phyloP scores from a whole-genome alignment of 2,329 filamentous ascomycete species.

The Helotiales sp. region DNA sequence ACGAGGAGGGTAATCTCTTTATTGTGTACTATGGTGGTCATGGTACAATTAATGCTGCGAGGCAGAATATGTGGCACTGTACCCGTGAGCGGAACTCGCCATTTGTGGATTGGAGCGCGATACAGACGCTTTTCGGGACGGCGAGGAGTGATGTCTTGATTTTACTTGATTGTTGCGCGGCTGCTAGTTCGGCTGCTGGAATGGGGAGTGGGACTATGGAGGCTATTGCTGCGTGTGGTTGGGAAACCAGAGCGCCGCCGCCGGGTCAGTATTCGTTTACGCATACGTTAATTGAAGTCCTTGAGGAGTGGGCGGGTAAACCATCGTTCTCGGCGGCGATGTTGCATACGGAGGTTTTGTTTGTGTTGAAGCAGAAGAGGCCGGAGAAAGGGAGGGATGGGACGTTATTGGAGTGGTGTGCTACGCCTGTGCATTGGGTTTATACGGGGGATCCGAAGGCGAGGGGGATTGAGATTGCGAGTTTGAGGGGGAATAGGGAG shows the following conservation, averaged over 20 bases:
- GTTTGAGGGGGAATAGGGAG: constrained; percentile 25
- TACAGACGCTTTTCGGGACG: constrained; percentile 47
- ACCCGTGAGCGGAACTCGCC: constrained; percentile 9
- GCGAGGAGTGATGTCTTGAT: constrained; percentile 26
- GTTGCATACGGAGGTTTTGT: constrained; percentile 64
- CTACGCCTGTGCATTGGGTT: constrained; percentile 66
- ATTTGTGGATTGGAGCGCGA: constrained; percentile 58
- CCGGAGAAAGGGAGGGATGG: constrained; percentile 60
- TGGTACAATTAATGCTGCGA: constrained; percentile 58
- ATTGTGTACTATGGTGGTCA: constrained; percentile 65
- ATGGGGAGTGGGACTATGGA: constrained; percentile 64
- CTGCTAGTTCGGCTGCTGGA: constrained; percentile 63
- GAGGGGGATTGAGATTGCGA: constrained; percentile 61
- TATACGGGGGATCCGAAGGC: constrained; percentile 65
- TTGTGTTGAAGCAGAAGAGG: constrained; percentile 63
- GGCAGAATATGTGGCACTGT: constrained; percentile 30
- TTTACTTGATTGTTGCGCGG: constrained; percentile 39
- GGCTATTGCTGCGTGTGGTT: constrained; percentile 65
- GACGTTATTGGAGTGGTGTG: constrained; percentile 61
- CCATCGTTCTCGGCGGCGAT: constrained; percentile 63
- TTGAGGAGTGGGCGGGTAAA: constrained; percentile 58
- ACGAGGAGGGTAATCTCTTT: constrained; percentile 60
- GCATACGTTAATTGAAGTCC: constrained; percentile 61
- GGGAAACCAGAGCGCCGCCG: constrained; percentile 65
- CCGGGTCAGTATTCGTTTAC: constrained; percentile 65